Conservation (phyloP, 768 basidiomycete genomes). For the Gyrodon lividus region DNA sequence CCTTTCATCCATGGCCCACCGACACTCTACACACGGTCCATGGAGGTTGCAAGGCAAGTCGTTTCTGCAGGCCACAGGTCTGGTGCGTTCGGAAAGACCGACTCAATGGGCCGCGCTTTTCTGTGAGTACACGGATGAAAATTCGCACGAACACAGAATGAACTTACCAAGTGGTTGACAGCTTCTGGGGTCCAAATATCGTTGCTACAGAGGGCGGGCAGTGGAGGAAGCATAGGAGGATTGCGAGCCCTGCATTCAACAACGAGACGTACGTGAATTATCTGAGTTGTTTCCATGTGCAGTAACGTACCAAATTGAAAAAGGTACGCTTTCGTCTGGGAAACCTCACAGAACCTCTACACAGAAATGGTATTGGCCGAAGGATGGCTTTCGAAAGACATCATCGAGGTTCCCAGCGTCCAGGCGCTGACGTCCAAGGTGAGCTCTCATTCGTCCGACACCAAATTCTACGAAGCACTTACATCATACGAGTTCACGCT, state of each 20-base stretch:
- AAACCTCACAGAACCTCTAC: conserved; percentile 16
- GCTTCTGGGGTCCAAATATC: conserved; percentile 20
- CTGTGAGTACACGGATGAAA: conserved; percentile 15
- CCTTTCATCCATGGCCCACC: conserved; percentile 21
- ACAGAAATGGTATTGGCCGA: conserved; percentile 17
- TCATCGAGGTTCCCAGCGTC: conserved; percentile 14
- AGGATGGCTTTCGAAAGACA: conserved; percentile 17
- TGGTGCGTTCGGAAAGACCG: conserved; percentile 19
- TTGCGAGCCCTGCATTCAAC: conserved; percentile 22
- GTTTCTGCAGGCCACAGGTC: conserved; percentile 17
- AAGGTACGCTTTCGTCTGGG: conserved; percentile 25
- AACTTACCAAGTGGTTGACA: conserved; percentile 2
- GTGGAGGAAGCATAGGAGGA: conserved; percentile 23
- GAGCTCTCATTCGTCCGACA: not conserved
- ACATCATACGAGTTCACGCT: conserved; percentile 15
- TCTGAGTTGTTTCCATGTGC: not conserved
- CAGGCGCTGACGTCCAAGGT: conserved; percentile 21
- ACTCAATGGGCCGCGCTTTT: conserved; percentile 9
- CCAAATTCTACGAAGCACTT: not conserved
- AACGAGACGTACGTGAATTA: conserved; percentile 19
- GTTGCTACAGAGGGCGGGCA: conserved; percentile 9
- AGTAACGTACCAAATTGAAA: not conserved
- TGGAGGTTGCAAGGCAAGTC: conserved; percentile 21
- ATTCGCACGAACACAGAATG: not conserved
- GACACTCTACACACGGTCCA: conserved; percentile 20